Conservation (phyloP, 1,284 basidiomycete species). For the Caloboletus inedulis region DNA sequence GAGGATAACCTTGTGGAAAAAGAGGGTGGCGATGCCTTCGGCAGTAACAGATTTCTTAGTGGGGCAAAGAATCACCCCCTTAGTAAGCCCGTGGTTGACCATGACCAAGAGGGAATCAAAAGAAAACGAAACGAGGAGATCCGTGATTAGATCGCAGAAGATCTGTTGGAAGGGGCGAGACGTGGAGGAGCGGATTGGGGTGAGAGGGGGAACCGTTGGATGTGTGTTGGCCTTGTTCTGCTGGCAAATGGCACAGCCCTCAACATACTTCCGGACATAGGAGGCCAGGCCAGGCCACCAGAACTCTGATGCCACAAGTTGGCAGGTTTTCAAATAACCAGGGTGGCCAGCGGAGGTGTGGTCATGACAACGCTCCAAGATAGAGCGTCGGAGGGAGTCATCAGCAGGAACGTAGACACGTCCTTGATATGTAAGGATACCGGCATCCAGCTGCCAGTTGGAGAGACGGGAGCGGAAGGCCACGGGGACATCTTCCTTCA, state of each 20-base stretch:
- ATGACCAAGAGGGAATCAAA: slow-evolving; percentile 22
- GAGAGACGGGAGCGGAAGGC: not conserved
- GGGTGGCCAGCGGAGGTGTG: not conserved
- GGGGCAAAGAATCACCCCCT: slow-evolving; percentile 14
- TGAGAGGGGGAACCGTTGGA: too few relatives aligned
- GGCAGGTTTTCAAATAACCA: not conserved
- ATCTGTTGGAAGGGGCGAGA: not conserved
- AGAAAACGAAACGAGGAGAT: not conserved
- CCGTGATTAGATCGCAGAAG: slow-evolving; percentile 16
- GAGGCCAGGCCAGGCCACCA: not conserved
- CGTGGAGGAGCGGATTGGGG: too few relatives aligned
- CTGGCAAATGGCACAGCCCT: not conserved
- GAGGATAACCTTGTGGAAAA: too few relatives aligned
- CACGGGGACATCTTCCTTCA: rapidly evolving
- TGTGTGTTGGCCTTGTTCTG: not conserved
- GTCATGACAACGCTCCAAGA: not conserved
- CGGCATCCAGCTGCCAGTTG: not conserved
- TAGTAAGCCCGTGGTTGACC: slow-evolving; percentile 16
- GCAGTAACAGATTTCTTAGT: slow-evolving; percentile 14
- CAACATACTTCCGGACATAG: not conserved
- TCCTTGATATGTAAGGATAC: too few relatives aligned
- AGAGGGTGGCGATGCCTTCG: too few relatives aligned
- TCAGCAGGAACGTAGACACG: not conserved
- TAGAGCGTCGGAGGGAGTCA: rapidly evolving
- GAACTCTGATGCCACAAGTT: rapidly evolving